Evolutionary conservation across 768 basidiomycete genomes (phyloP), one percentile per base, ranked within the genome.

Genomic region (Leccinum truebloodii): DNA sequence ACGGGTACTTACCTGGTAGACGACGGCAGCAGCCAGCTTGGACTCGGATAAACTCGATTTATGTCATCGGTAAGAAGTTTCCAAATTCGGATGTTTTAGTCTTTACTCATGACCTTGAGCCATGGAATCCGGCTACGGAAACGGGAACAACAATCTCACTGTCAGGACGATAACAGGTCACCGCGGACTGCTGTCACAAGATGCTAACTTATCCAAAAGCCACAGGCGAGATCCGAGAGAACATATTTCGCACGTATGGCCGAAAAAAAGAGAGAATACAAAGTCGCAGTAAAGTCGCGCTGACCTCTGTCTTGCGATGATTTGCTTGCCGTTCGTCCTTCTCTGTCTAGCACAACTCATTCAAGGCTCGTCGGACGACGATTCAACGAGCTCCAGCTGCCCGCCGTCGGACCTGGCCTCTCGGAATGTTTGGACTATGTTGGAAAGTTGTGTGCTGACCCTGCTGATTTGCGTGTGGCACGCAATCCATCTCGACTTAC

Each of bases 401-500:
- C 54, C 54, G 14, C 20, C 12, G 26, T 16, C 14, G 12, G 18
- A 44, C 10, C 6, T 1, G 26, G 5, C 24, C 24, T n/a, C 14
- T 28, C 54, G 54, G 10, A 39, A 18, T 6, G 6, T 39, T 12
- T 41, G 37, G 54, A 44, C 18, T 14, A 20, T 55, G 12, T n/a
- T 55, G 6, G 54, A 28, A 18, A 55, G 9, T n/a, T 55, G 54
- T 20, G 54, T 28, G 14, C 0, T 44, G 54, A 55, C 54, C 18
- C 16, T 55, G 37, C 7, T 55, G 39, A 55, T 55, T 30, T 55
- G 54, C n/a, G 54, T 55, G 12, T 55, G 54, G 54, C 54, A 44
- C 18, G 26, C 54, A n/a, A 20, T 55, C 39, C 54, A 55, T n/a
- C 54, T 28, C 26, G 54, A 44, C 26, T 13, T 55, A 18, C 54